Evolutionary conservation across 768 basidiomycete species (phyloP), one percentile per base, ranked within the genome.

Genomic region (Boletus patriciae): DNA sequence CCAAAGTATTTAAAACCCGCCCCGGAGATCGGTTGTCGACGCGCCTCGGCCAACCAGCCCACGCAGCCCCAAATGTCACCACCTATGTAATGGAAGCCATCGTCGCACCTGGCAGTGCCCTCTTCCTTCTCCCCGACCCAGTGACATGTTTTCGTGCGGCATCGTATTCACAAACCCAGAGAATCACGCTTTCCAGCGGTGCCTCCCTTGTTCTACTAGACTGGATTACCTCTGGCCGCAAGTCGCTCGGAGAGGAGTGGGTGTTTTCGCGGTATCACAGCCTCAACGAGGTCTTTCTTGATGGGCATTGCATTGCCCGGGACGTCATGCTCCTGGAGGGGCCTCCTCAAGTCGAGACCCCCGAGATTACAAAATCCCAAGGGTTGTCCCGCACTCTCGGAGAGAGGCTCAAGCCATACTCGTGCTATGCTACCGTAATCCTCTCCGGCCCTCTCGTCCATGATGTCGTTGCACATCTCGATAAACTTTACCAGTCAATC

Each of bases 1-100:
- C 95, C 11, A 98, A 98, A 70, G 89, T 98, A 19, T 98, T 96
- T 78, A 95, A 94, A 73, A 76, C 78, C 19, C 84, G 94, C 23
- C 72, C 78, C 9, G 85, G 83, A n/a, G 77, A 78, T 56, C 79
- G 85, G 37, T 76, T 79, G 29, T 83, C 87, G 27, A 75, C 78
- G 44, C 72, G 74, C 37, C 56, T 65, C 45, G 46, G 49, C 55
- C 60, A 54, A 40, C 45, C 46, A 43, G 55, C 46, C 50, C 54
- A 59, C 18, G 36, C 49, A 50, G 23, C 40, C 4, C 38, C 56
- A 47, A 46, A 58, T 12, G 60, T 72, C 47, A 94, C 91, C 7
- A 77, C 72, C 40, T 91, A 94, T 68, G 76, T 75, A n/a, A 75
- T 90, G 66, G 77, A 80, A 40, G 84, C 86, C 50, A 73, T 66